Conservation (phyloP, 169 alveolate genomes). For the Eimeria acervulina region DNA sequence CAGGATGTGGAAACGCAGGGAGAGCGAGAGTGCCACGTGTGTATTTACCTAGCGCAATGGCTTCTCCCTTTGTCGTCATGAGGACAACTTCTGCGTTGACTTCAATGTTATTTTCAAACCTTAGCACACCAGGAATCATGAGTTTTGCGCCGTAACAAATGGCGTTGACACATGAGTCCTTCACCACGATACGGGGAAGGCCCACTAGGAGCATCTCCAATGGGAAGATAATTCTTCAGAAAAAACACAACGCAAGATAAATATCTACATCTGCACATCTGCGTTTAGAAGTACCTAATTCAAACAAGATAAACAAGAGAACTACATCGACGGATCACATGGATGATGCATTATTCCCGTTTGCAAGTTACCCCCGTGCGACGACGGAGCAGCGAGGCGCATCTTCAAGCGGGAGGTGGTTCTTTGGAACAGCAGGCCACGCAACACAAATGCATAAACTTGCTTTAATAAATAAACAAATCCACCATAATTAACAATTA, state of each 20-base stretch:
- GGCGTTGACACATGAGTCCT: conserved; percentile 99
- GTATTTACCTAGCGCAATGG: conserved; percentile 94
- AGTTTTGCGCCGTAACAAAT: conserved; percentile 99
- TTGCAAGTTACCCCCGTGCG: not conserved
- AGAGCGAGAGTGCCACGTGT: not conserved
- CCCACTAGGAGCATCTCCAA: conserved; percentile 97
- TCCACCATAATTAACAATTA: no score
- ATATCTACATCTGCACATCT: not conserved
- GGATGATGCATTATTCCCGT: not conserved
- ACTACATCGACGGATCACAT: not conserved
- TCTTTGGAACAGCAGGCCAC: not conserved
- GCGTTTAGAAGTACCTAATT: no score
- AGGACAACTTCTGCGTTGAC: conserved; percentile 97
- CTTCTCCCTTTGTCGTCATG: conserved; percentile 99
- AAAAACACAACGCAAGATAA: not conserved
- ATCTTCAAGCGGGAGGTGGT: no score
- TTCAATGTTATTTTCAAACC: conserved; percentile 98
- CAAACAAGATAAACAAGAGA: no score
- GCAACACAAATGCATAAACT: not conserved
- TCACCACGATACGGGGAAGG: conserved; percentile 98
- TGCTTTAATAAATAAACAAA: no score
- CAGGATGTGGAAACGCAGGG: not conserved
- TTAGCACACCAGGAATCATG: conserved; percentile 98
- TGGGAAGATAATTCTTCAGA: conserved; percentile 97
- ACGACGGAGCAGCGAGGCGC: not conserved